These are phyloP conservation scores for Scytalidium sp. DNA, from an alignment of 2,329 filamentous ascomycete genomes.

Conservation along the genomic window DNA sequence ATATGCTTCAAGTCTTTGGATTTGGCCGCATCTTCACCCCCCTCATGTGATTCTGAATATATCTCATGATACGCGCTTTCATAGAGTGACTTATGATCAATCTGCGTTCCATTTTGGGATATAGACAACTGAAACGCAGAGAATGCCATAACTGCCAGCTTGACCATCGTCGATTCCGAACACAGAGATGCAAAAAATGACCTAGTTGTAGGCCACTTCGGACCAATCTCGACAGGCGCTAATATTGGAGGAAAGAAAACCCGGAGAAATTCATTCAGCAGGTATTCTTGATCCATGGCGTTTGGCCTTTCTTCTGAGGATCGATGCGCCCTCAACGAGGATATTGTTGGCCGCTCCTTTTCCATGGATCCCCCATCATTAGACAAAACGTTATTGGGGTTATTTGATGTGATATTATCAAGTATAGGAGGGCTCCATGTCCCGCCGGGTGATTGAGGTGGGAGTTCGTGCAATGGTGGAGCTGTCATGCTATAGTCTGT, in stretches of 20 bases:
- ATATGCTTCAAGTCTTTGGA: conserved; percentile 32
- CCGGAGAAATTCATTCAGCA: conserved; percentile 46
- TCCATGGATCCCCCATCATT: too few species aligned
- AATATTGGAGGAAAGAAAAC: conserved; percentile 51
- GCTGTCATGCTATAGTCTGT: too few species aligned
- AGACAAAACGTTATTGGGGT: too few species aligned
- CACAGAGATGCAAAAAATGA: conserved; percentile 47
- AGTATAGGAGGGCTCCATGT: too few species aligned
- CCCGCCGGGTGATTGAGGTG: too few species aligned
- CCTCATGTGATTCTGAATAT: conserved; percentile 1
- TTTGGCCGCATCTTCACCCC: conserved; percentile 1
- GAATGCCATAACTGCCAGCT: conserved; percentile 48
- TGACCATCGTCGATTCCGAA: conserved; percentile 42
- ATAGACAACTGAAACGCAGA: conserved; percentile 36
- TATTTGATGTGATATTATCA: too few species aligned
- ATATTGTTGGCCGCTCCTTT: too few species aligned
- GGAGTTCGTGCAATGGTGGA: too few species aligned
- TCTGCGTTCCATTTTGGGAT: conserved; percentile 12
- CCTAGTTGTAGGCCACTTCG: conserved; percentile 48
- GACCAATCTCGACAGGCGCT: conserved; percentile 49
- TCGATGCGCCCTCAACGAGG: too few species aligned
- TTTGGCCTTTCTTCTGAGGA: too few species aligned
- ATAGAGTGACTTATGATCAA: conserved; percentile 10
- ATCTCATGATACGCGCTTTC: conserved; percentile 7
- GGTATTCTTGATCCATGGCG: too few species aligned